Conservation (phyloP, 495 filamentous ascomycete genomes). For the Daldinia bambusicola region DNA sequence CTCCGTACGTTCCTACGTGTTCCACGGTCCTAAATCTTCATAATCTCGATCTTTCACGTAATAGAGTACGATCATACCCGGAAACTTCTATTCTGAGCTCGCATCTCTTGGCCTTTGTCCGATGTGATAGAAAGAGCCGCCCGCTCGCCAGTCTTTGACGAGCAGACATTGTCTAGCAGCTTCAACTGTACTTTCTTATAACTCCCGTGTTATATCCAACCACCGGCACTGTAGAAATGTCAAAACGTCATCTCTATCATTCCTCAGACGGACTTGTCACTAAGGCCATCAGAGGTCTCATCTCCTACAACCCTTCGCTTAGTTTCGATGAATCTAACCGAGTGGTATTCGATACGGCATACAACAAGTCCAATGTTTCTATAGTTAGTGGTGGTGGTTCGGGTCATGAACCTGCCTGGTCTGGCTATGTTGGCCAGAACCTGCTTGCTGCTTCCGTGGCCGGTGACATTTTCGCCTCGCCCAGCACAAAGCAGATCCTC, state of each 20-base stretch:
- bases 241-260: conserved; percentile 58
- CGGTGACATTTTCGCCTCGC: conserved; percentile 71
- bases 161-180: not conserved
- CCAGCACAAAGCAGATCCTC: conserved; percentile 70
- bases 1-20: not conserved
- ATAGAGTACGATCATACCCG: conserved; percentile 24
- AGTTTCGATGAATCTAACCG: conserved; percentile 65
- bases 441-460: conserved; percentile 68
- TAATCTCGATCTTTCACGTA: conserved; percentile 37
- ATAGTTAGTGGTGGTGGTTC: conserved; percentile 70
- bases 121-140: conserved; percentile 26
- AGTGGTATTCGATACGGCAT: conserved; percentile 66
- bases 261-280: conserved; percentile 63
- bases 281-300: conserved; percentile 64
- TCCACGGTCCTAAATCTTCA: conserved; percentile 16
- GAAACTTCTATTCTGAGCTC: conserved; percentile 6
- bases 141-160: conserved; percentile 10
- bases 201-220: not conserved
- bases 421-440: conserved; percentile 70
- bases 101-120: conserved; percentile 19
- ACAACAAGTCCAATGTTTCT: conserved; percentile 62
- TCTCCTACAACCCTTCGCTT: conserved; percentile 66
- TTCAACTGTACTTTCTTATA: not conserved
- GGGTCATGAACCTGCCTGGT: conserved; percentile 72
- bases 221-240: conserved; percentile 48